phyloP scores from a whole-genome alignment of 768 basidiomycete species.

The Collybia nuda region DNA sequence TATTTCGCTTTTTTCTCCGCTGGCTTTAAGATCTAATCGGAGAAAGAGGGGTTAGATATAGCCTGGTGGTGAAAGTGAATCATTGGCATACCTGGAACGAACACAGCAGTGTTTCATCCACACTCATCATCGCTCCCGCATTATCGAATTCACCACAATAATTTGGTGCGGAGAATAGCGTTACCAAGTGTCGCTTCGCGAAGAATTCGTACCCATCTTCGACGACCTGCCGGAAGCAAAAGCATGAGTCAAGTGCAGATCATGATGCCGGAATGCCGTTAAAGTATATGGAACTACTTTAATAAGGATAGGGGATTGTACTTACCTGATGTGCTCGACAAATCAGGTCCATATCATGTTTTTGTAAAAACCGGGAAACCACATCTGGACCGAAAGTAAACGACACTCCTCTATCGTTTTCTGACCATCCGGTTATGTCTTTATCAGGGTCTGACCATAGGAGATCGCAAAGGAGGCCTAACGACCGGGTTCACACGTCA shows the following conservation, averaged over 20 bases:
- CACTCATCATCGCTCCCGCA: conserved; percentile 99
- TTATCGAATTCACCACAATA: conserved; percentile 98
- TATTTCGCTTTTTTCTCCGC: conserved; percentile 98
- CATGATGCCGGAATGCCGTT: not conserved
- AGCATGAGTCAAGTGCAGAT: not conserved
- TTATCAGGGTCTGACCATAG: conserved; percentile 99
- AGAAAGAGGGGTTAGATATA: not conserved
- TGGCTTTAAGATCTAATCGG: conserved; percentile 87
- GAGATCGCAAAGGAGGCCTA: conserved; percentile 92
- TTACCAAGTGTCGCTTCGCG: conserved; percentile 95
- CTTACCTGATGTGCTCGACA: conserved; percentile 96
- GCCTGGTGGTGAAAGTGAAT: not conserved
- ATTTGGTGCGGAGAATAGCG: conserved; percentile 95
- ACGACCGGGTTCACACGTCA: conserved; percentile 2
- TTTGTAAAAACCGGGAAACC: conserved; percentile 96
- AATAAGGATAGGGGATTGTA: conserved; percentile 13
- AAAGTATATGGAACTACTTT: not conserved
- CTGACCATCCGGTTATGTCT: conserved; percentile 98
- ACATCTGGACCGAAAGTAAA: conserved; percentile 99
- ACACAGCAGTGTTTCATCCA: conserved; percentile 95
- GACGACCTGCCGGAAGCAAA: conserved; percentile 64
- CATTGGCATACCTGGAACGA: conserved; percentile 82
- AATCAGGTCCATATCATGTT: conserved; percentile 99
- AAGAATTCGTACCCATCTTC: conserved; percentile 99
- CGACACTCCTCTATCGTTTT: conserved; percentile 98